phyloP scores from a whole-genome alignment of 768 basidiomycete species.

The Hortiboletus flavorubellus region DNA sequence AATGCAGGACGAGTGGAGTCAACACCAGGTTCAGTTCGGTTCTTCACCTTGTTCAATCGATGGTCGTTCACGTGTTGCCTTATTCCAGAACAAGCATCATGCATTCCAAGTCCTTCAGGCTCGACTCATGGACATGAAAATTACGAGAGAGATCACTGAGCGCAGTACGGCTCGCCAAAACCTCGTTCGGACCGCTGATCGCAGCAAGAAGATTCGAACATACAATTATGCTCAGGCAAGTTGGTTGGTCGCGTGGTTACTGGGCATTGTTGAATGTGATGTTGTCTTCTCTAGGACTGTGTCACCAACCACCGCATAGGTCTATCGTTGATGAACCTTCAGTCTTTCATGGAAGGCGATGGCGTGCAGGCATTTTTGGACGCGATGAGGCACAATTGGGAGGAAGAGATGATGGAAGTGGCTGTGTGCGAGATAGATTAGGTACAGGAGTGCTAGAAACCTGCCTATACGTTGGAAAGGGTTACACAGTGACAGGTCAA shows the following conservation, averaged over 20 bases:
- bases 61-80: not conserved
- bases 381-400: conserved; percentile 53
- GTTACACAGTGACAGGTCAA: not conserved
- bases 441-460: not conserved
- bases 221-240: conserved; percentile 88
- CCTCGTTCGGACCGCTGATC: conserved; percentile 77
- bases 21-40: conserved; percentile 67
- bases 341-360: conserved; percentile 63
- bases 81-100: conserved; percentile 75
- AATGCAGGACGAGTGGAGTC: conserved; percentile 97
- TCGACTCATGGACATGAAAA: conserved; percentile 77
- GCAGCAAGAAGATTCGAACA: conserved; percentile 94
- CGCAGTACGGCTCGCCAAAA: conserved; percentile 65
- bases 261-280: not conserved
- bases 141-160: conserved; percentile 65
- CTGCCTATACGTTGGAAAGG: not conserved
- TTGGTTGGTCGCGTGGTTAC: not conserved
- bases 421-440: conserved; percentile 33
- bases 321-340: conserved; percentile 65
- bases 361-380: conserved; percentile 56
- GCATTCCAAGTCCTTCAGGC: conserved; percentile 89
- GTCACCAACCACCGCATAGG: conserved; percentile 92
- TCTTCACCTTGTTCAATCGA: not conserved
- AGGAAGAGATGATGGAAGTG: conserved; percentile 55
- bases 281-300: conserved; percentile 56